Evolutionary conservation across 345 rosid genomes (phyloP), one percentile per base, ranked within the genome.

Genomic region (Erysimum cheiranthoides): DNA sequence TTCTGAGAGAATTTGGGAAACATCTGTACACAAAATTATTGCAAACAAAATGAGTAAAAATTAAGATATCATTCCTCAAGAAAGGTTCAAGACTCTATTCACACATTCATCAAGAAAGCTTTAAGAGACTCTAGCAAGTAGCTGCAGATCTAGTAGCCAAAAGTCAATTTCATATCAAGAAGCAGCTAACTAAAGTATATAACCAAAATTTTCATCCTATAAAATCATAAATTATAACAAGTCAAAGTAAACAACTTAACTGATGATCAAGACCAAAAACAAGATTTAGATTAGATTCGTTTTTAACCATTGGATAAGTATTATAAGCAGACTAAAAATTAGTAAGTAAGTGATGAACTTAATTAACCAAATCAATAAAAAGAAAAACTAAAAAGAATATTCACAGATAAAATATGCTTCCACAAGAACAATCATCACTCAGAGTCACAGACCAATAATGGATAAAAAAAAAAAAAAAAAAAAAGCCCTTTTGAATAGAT

Each of bases 1-100:
- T 79, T 95, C 97, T 43, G 77, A 5, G n/a, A 90, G 88, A 82
- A 95, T 77, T 64, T 89, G 97, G 70, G 80, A 81, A 64, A 95
- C 89, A 83, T 89, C 97, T 92, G 89, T 34, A 18, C 8, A 56
- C n/a, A 62, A 53, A 61, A 8, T 5, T 36, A 3, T 58, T 49
- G 31, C 52, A 69, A 53, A 34, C 35, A 71, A 58, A 56, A 28
- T 11, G 9, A 61, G 58, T 68, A n/a, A 40, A 11, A 52, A 43
- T 11, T 13, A 49, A 34, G 27, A 31, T 30, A 53, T 39, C 25
- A 21, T 21, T 45, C 49, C n/a, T 45, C 13, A 61, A 61, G 13
- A 61, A 21, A 27, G 14, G 50, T 39, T 61, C 5, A 27, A 9
- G 36, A 17, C 31, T 27, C 36, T 60, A 43, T 11, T 8, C 53